These are phyloP conservation scores for Pterocarpus macrocarpus DNA, from an alignment of 306 rosid species.

Conservation along the genomic window DNA sequence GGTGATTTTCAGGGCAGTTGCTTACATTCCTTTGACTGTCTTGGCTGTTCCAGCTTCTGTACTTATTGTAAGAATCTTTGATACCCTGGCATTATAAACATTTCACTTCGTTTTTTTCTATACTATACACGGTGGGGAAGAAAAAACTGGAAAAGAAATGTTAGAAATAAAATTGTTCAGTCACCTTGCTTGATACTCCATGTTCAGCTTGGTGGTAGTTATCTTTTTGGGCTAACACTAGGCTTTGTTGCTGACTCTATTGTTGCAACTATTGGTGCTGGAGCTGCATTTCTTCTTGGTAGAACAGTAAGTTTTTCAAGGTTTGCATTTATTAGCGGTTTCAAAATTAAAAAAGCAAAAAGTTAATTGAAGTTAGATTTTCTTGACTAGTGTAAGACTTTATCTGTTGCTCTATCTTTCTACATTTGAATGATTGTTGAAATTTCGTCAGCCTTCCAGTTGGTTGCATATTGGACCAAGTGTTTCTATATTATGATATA, in stretches of 20 bases:
- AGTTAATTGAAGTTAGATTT: not conserved
- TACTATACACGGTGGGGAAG: no score
- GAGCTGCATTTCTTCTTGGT: constrained; percentile 87
- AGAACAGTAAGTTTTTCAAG: constrained; percentile 72
- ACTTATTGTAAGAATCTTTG: constrained; percentile 71
- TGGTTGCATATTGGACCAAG: constrained; percentile 28
- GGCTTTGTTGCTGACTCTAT: constrained; percentile 89
- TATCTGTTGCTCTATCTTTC: not conserved
- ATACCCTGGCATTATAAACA: constrained; percentile 16
- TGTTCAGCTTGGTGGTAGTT: constrained; percentile 93
- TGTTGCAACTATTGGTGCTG: constrained; percentile 88
- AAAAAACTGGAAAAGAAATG: not conserved
- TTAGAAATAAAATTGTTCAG: constrained; percentile 1
- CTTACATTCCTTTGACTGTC: constrained; percentile 88
- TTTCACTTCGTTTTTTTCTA: no score
- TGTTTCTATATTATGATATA: constrained; percentile 1
- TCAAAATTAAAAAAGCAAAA: not conserved
- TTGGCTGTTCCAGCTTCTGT: constrained; percentile 94
- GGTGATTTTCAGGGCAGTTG: constrained; percentile 71
- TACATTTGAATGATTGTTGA: no score
- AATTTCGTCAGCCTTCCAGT: constrained; percentile 15
- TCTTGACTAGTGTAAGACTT: constrained; percentile 8
- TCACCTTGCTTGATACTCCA: constrained; percentile 13
- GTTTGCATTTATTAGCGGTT: constrained; percentile 3
- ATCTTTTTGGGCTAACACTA: constrained; percentile 85